Percentiles rank a stretch among this genome's conserved stretches.
Evolutionary conservation across 148 eudicot species (phyloP).

Genomic region (Salicornia ramosissima): DNA sequence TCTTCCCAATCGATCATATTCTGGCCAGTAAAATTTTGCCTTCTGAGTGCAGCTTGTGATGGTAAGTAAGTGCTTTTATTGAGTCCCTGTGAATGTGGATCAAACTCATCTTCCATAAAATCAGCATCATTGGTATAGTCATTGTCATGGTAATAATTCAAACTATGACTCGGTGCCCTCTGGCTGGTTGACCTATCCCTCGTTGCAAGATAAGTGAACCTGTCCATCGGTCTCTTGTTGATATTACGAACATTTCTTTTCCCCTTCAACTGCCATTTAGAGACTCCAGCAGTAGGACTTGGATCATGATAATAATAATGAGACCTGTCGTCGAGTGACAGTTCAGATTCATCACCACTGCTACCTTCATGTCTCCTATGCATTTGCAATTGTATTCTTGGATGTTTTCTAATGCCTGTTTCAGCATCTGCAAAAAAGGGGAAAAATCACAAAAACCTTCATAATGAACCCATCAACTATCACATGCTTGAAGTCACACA

Average conservation of each 20-base stretch:
- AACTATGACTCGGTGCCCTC: constrained; percentile 21
- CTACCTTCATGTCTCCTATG: constrained; percentile 50
- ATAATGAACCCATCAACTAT: not conserved
- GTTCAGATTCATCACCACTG: constrained; percentile 53
- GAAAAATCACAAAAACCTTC: constrained; percentile 5
- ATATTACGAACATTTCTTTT: constrained; percentile 68
- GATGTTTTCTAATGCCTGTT: constrained; percentile 40
- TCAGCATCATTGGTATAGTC: constrained; percentile 40
- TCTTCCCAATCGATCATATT: constrained; percentile 49
- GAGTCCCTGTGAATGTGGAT: constrained; percentile 30
- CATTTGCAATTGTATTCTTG: constrained; percentile 43
- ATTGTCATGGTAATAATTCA: constrained; percentile 41
- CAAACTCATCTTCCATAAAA: constrained; percentile 37
- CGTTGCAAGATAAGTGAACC: constrained; percentile 32
- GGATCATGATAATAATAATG: constrained; percentile 37
- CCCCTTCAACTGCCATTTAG: constrained; percentile 85
- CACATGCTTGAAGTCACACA: constrained; percentile 2
- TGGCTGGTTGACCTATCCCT: constrained; percentile 32
- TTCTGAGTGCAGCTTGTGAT: constrained; percentile 36
- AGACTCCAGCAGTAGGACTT: constrained; percentile 39
- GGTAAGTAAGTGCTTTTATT: constrained; percentile 32
- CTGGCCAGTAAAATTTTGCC: constrained; percentile 26
- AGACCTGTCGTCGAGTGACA: constrained; percentile 35
- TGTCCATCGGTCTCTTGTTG: constrained; percentile 44
- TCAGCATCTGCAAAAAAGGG: constrained; percentile 53